Evolutionary conservation across 2,329 filamentous ascomycete species (phyloP), one percentile per base, ranked within the genome.

Genomic region (Alternaria triticimaculans): DNA sequence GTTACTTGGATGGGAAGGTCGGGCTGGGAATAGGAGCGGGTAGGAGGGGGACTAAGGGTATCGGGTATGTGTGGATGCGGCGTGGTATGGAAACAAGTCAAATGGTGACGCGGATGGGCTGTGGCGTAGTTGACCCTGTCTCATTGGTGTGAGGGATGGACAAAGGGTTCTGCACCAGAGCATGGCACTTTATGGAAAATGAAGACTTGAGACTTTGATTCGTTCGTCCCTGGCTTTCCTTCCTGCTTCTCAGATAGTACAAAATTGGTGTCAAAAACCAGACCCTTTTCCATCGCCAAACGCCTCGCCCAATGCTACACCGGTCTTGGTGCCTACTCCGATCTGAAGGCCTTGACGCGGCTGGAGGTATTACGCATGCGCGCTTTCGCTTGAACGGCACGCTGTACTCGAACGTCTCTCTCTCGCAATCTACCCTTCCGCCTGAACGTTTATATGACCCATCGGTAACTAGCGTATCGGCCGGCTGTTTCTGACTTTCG

Each of bases 401-500:
- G 51, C 51, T 43, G 33, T 43, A 37, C 18, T 23, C 37, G n/a
- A 44, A 41, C 53, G 25, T 25, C 14, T 8, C 14, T 58, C 55
- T 51, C 37, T 50, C 51, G 23, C 20, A 26, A 20, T 21, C 44
- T 56, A 21, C 25, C 46, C 41, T 49, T 56, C 21, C 2, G 25
- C 5, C 9, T n/a, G 15, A 21, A 11, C 14, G 15, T 64, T 77
- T 71, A 80, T 65, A 85, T 84, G 46, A 80, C 87, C 88, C 88
- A 90, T 73, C 95, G 86, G 82, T 99, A 99, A 87, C 93, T 97
- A 53, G 96, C 96, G 82, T 99, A 99, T 57, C 96, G 87, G 65
- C 96, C 96, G 14, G 96, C 96, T 60, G 96, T 99, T 86, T 98
- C 96, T 77, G 91, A 94, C 80, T 91, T 94, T 70, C 96, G 87